Percentiles rank a stretch among this genome's conserved stretches.
Evolutionary conservation across 495 filamentous ascomycete genomes (phyloP).

Genomic region (Xylaria palmicola): DNA sequence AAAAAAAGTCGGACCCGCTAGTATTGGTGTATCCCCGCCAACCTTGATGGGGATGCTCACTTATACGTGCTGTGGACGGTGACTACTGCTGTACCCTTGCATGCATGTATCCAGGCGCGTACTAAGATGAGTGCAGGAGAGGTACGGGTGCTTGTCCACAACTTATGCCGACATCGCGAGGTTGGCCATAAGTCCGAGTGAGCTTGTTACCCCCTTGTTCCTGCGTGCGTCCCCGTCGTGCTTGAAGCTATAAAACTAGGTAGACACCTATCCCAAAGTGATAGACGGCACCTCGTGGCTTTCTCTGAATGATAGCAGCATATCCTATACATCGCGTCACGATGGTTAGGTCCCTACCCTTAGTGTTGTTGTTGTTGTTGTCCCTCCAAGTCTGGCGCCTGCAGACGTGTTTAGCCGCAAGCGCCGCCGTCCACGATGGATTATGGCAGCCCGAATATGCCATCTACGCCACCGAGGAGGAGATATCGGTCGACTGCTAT

Average conservation of each 20-base stretch:
- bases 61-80: not conserved
- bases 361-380: slow-evolving; percentile 22
- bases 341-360: slow-evolving; percentile 26
- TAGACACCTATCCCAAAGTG: not conserved
- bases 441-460: slow-evolving; percentile 47
- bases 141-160: slow-evolving; percentile 4
- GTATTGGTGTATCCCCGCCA: not conserved
- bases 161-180: slow-evolving; percentile 11
- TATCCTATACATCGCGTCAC: slow-evolving; percentile 16
- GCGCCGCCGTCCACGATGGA: slow-evolving; percentile 21
- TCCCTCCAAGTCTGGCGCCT: slow-evolving; percentile 22
- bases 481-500: slow-evolving; percentile 45
- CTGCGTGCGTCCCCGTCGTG: not conserved
- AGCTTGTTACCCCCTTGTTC: not conserved
- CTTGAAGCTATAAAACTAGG: not conserved
- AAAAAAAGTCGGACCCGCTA: not conserved
- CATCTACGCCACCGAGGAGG: slow-evolving; percentile 42
- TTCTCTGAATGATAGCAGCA: slow-evolving; percentile 15
- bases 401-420: slow-evolving; percentile 20
- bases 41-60: not conserved
- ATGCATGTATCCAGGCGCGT: slow-evolving; percentile 4
- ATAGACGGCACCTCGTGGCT: not conserved
- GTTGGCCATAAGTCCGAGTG: not conserved
- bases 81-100: not conserved
- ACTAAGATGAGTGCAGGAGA: slow-evolving; percentile 1